Percentiles rank a stretch among this genome's conserved stretches.
Evolutionary conservation across 2,329 filamentous ascomycete species (phyloP).

Genomic region (Colletotrichum lupini): DNA sequence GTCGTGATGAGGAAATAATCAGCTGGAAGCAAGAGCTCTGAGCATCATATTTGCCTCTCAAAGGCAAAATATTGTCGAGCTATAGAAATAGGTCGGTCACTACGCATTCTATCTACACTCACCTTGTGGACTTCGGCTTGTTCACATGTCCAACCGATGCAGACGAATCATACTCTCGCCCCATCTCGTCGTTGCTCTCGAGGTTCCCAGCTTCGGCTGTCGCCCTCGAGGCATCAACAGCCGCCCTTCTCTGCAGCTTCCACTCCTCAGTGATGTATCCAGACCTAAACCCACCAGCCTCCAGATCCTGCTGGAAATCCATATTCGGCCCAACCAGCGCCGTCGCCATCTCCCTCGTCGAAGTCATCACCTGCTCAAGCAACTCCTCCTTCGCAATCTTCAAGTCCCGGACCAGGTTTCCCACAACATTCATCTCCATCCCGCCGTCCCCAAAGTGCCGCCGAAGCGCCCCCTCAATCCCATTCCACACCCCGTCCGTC

Average conservation of each 20-base stretch:
- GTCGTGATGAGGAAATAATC: too few species aligned
- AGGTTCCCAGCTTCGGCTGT: not conserved
- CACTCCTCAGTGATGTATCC: not conserved
- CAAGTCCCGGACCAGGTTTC: not conserved
- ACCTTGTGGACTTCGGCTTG: too few species aligned
- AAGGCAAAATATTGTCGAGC: too few species aligned
- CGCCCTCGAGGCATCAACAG: not conserved
- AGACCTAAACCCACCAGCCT: not conserved
- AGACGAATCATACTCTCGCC: not conserved
- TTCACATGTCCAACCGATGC: too few species aligned
- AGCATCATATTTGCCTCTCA: too few species aligned
- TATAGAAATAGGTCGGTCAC: too few species aligned
- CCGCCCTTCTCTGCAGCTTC: not conserved
- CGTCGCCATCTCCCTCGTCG: slow-evolving; percentile 14
- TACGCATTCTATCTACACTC: too few species aligned
- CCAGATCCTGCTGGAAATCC: not conserved
- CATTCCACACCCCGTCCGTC: slow-evolving; percentile 8
- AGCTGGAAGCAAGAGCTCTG: too few species aligned
- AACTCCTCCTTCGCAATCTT: slow-evolving; percentile 3
- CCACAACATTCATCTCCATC: not conserved
- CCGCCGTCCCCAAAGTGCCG: not conserved
- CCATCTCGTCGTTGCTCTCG: not conserved
- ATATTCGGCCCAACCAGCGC: slow-evolving; percentile 20
- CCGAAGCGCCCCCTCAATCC: slow-evolving; percentile 19
- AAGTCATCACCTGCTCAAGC: not conserved